Evolutionary conservation across 148 eudicot species (phyloP).

Genomic region (Camellia lanceoleosa): DNA sequence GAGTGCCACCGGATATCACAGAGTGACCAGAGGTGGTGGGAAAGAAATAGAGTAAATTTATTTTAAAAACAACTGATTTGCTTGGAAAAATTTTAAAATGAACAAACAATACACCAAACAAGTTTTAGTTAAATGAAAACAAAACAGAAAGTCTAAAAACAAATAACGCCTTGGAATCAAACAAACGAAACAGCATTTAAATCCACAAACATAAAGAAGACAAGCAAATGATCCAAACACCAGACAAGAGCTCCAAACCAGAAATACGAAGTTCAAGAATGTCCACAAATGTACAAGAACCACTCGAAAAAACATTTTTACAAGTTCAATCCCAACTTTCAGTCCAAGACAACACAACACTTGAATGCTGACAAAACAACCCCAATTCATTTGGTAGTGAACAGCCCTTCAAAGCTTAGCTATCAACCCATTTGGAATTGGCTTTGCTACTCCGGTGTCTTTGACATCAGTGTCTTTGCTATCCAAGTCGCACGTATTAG

Average conservation of each 20-base stretch:
- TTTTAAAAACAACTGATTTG: too few species aligned
- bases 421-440: conserved; percentile 31
- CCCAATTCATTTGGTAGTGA: not conserved
- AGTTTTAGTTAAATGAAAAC: too few species aligned
- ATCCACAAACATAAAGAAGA: not conserved
- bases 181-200: not conserved
- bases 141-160: too few species aligned
- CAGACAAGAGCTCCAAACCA: conserved; percentile 4
- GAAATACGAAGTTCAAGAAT: not conserved
- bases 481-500: conserved; percentile 41
- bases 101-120: too few species aligned
- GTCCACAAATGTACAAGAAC: conserved; percentile 7
- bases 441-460: conserved; percentile 36
- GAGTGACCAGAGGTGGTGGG: too few species aligned
- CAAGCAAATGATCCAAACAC: not conserved
- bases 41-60: too few species aligned
- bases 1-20: too few species aligned
- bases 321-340: not conserved
- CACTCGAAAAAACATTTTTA: too few species aligned
- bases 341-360: not conserved
- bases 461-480: conserved; percentile 41
- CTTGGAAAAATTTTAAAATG: too few species aligned
- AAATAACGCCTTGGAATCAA: too few species aligned
- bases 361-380: too few species aligned
- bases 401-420: conserved; percentile 42